Conservation (phyloP, 768 basidiomycete genomes). For the Amanita muscaria region DNA sequence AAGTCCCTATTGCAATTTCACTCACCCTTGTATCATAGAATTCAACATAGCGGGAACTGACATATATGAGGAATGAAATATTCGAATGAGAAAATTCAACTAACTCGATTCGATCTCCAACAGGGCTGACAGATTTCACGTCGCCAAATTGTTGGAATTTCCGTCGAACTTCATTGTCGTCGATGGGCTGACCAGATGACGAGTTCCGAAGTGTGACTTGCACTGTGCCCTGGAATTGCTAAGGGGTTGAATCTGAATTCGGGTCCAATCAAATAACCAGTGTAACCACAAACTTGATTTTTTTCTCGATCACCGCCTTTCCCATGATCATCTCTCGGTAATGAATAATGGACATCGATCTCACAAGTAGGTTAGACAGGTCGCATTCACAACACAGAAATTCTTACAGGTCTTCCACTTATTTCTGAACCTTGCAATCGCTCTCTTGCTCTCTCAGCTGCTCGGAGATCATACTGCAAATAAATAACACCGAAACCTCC, state of each 20-base stretch:
- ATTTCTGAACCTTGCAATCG: constrained; percentile 85
- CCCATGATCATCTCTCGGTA: constrained; percentile 80
- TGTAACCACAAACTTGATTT: constrained; percentile 54
- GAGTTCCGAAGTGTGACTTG: constrained; percentile 72
- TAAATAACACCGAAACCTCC: constrained; percentile 10
- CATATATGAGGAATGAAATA: not conserved
- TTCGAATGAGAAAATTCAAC: constrained; percentile 11
- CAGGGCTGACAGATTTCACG: constrained; percentile 68
- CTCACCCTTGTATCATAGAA: constrained; percentile 83
- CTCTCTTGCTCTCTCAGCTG: constrained; percentile 88
- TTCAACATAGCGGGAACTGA: constrained; percentile 86
- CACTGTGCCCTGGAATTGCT: constrained; percentile 80
- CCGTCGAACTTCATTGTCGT: constrained; percentile 78
- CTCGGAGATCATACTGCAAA: constrained; percentile 80
- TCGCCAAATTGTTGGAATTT: constrained; percentile 89
- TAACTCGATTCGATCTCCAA: constrained; percentile 56
- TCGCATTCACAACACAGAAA: not conserved
- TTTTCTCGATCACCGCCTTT: constrained; percentile 65
- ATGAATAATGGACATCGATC: constrained; percentile 98
- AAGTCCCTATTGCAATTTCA: not conserved
- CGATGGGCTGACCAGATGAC: constrained; percentile 55
- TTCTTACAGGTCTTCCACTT: constrained; percentile 77
- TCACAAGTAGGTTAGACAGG: constrained; percentile 17
- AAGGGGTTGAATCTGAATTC: not conserved
- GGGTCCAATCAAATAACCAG: not conserved